These are phyloP conservation scores for Geotrichum aggregatum DNA, from an alignment of 1,139 yeast species.

Conservation along the genomic window DNA sequence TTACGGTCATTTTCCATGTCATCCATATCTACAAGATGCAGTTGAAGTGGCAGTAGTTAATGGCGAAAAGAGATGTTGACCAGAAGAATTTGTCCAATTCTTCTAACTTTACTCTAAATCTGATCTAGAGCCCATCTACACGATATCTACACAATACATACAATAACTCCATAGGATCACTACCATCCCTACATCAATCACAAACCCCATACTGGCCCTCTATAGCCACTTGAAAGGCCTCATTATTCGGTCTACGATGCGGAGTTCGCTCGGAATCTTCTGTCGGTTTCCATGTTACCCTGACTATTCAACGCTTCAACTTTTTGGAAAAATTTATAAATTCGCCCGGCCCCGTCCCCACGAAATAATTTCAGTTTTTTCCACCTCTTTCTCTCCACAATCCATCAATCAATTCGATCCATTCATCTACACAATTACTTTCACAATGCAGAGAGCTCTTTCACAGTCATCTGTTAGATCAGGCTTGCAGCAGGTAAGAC, in stretches of 20 bases:
- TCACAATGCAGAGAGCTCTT: slow-evolving; percentile 18
- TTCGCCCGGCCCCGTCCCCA: slow-evolving; percentile 6
- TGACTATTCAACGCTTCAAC: slow-evolving; percentile 2
- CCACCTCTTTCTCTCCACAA: neutral
- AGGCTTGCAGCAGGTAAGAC: slow-evolving; percentile 30
- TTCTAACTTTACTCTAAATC: too few species aligned
- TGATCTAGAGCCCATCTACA: too few species aligned
- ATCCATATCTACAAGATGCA: neutral
- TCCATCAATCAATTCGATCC: neutral
- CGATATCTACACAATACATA: too few species aligned
- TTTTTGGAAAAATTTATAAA: slow-evolving; percentile 3
- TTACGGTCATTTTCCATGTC: slow-evolving; percentile 8
- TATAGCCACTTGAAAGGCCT: too few species aligned
- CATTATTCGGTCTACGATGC: neutral
- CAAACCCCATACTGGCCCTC: too few species aligned
- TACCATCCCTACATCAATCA: too few species aligned
- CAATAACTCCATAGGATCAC: too few species aligned
- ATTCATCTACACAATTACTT: neutral
- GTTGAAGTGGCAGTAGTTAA: neutral
- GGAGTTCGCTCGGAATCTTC: slow-evolving; percentile 4
- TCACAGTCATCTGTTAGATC: slow-evolving; percentile 24
- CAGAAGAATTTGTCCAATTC: too few species aligned
- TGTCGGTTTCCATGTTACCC: slow-evolving; percentile 15
- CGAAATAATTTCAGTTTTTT: slow-evolving; percentile 8
- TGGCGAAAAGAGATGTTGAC: too few species aligned